These are phyloP conservation scores for Fibroporia radiculosa DNA, from an alignment of 768 basidiomycete species.

Conservation along the genomic window DNA sequence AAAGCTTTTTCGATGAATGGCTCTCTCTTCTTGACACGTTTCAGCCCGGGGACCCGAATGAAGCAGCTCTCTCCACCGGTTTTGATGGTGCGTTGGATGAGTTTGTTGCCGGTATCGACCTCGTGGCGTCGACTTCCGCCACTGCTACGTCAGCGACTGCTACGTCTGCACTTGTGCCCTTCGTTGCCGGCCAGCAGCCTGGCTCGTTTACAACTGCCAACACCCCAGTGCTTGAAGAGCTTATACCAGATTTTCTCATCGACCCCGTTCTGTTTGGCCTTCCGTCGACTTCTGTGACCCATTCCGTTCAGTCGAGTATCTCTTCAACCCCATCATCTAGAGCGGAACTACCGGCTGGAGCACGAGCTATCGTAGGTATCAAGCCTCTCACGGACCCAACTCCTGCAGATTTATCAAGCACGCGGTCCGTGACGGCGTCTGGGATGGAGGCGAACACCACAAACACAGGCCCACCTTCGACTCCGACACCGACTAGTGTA, in stretches of 20 bases:
- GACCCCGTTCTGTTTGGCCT: conserved; percentile 18
- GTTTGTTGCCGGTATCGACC: background rate
- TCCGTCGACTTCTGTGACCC: background rate
- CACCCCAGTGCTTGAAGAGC: background rate
- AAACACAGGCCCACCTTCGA: background rate
- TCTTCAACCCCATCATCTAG: background rate
- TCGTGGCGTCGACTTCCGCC: no score
- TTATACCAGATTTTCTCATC: conserved; percentile 11
- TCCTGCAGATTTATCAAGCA: background rate
- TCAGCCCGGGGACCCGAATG: conserved; percentile 17
- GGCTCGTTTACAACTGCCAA: background rate
- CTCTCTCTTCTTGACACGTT: conserved; percentile 17
- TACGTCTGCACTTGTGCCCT: no score
- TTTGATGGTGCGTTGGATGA: background rate
- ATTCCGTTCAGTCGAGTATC: background rate
- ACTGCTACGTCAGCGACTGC: background rate
- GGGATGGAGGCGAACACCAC: no score
- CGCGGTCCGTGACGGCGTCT: no score
- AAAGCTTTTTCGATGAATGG: conserved; percentile 18
- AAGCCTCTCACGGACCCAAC: background rate
- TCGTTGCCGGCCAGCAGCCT: background rate
- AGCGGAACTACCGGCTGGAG: background rate
- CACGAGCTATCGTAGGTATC: no score
- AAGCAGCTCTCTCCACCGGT: background rate
- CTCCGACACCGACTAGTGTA: conserved; percentile 6